Percentiles rank a stretch among this genome's conserved stretches.
Conservation (phyloP, 176 grass and related monocot genomes). For the Hordeum vulgare region MorexV3_pseudomolecules_assembly NC_058522.1:495019817-495020316, state of each 20-base stretch:
- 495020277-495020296: neutral
- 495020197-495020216: too few species aligned
- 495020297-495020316: constrained; percentile 50
- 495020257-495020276: neutral
- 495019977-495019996: too few species aligned
- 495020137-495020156: neutral
- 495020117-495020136: neutral
- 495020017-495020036: neutral
- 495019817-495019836: too few species aligned
- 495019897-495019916: neutral
- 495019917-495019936: too few species aligned
- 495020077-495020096: neutral
- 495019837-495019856: neutral
- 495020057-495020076: neutral
- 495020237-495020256: constrained; percentile 6
- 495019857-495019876: neutral
- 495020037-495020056: neutral
- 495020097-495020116: neutral
- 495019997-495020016: neutral
- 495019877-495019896: neutral
- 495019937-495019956: too few species aligned
- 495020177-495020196: too few species aligned
- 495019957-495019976: too few species aligned
- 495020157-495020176: neutral
- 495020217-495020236: constrained; percentile 34